phyloP scores from a whole-genome alignment of 2,329 filamentous ascomycete species.

The Clarireedia sp. region DNA sequence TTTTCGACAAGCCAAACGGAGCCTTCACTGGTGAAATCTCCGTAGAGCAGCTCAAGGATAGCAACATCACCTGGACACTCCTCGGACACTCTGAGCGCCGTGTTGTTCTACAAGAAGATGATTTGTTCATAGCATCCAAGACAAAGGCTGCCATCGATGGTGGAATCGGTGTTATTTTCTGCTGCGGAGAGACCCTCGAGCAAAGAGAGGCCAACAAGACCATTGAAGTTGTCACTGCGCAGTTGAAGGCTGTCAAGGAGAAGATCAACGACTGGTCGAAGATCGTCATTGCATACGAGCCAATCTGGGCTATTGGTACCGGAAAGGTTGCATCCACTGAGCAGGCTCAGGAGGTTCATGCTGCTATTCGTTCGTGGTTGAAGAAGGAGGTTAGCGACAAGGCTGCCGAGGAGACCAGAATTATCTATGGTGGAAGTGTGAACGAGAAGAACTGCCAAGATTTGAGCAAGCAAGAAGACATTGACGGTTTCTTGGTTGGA shows the following conservation, averaged over 20 bases:
- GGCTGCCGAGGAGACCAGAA: slow-evolving; percentile 78
- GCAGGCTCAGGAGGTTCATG: slow-evolving; percentile 92
- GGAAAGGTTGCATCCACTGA: slow-evolving; percentile 84
- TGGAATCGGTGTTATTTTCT: slow-evolving; percentile 87
- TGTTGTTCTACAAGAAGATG: slow-evolving; percentile 78
- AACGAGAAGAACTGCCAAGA: slow-evolving; percentile 98
- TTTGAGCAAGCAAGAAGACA: slow-evolving; percentile 83
- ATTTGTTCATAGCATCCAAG: slow-evolving; percentile 83
- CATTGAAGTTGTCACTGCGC: slow-evolving; percentile 73
- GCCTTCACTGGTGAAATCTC: slow-evolving; percentile 97
- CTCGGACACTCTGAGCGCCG: slow-evolving; percentile 94
- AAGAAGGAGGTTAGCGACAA: slow-evolving; percentile 64
- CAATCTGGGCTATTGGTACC: slow-evolving; percentile 93
- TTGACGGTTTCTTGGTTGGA: slow-evolving; percentile 96
- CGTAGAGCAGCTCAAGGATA: slow-evolving; percentile 83
- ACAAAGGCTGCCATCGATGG: slow-evolving; percentile 86
- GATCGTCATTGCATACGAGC: slow-evolving; percentile 96
- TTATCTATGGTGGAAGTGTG: slow-evolving; percentile 95
- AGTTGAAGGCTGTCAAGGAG: slow-evolving; percentile 76
- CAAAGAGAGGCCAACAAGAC: slow-evolving; percentile 82
- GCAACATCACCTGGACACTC: slow-evolving; percentile 80
- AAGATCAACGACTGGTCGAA: slow-evolving; percentile 82
- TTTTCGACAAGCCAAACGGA: slow-evolving; percentile 93
- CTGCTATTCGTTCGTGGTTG: slow-evolving; percentile 85
- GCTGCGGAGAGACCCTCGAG: slow-evolving; percentile 92